phyloP scores from a whole-genome alignment of 192 early-diverging fungal genomes.

The Coemansia sp. region DNA sequence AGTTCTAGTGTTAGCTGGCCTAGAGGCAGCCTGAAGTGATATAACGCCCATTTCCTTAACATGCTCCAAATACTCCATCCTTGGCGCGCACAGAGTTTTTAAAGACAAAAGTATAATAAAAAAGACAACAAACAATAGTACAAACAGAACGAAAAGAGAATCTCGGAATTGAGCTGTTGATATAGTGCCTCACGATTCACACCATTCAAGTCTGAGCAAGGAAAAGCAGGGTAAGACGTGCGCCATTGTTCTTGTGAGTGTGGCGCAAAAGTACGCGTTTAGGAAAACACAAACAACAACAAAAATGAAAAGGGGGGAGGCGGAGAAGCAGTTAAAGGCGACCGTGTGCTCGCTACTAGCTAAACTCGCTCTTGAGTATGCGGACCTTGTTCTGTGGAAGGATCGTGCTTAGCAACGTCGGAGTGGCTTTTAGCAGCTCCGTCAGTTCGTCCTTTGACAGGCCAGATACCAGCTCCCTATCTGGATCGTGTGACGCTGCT shows the following conservation, averaged over 20 bases:
- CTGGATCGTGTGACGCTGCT: conserved; percentile 3
- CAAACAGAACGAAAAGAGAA: neutral
- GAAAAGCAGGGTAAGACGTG: neutral
- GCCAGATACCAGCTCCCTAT: conserved; percentile 28
- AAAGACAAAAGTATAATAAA: neutral
- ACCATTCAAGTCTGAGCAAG: neutral
- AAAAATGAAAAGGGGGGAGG: neutral
- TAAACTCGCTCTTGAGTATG: conserved; percentile 27
- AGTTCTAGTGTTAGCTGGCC: neutral
- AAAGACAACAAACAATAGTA: neutral
- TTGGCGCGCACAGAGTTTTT: neutral
- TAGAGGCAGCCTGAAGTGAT: neutral
- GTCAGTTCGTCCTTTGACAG: conserved; percentile 30
- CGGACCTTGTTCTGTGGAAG: conserved; percentile 3
- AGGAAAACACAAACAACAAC: neutral
- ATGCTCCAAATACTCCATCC: neutral
- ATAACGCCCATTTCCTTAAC: neutral
- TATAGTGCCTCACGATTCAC: conserved; percentile 6
- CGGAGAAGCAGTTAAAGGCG: neutral
- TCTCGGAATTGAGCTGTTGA: neutral
- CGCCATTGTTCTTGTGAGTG: neutral
- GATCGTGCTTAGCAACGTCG: conserved; percentile 20
- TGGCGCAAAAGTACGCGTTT: neutral
- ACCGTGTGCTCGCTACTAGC: neutral
- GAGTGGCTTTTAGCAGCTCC: conserved; percentile 19